Evolutionary conservation across 2,329 filamentous ascomycete genomes (phyloP), one percentile per base, ranked within the genome.

Genomic region (Alternaria triticimaculans): DNA sequence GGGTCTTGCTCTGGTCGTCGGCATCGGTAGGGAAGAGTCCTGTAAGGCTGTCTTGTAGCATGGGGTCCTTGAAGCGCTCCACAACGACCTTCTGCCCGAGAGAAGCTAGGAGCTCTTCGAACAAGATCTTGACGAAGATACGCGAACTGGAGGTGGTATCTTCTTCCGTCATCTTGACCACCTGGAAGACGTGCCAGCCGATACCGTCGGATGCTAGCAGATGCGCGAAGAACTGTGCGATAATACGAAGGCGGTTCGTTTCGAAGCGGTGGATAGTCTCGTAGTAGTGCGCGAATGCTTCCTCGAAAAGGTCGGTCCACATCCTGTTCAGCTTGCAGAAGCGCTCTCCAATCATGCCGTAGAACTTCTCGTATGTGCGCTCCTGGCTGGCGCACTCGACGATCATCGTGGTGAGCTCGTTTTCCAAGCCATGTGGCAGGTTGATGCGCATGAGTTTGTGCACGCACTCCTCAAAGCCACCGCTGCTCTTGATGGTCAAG

Each of bases 121-220:
- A 96, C 12, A 99, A 83, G 61, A 98, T 98, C 84, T 97, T 98
- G 85, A 99, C 92, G 78, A 98, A 99, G 80, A 99, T 98, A 84
- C 96, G 93, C 71, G 93, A 97, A 66, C 93, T 96, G 2, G 94
- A 95, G 1, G 95, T 99, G 0, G 96, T 99, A 75, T 99, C 96
- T 62, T 98, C 95, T 79, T 99, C 94, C 76, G 96, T 99, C 55
- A 99, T 84, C 78, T 94, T 94, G 65, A 99, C 89, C 58, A 90
- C 87, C 1, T 90, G 92, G 50, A 99, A 81, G 21, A 93, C 91
- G 76, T 98, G 93, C 96, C 96, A 98, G 62, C 92, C 92, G 62
- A 99, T 90, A 20, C 93, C 93, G 76, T 97, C 94, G 10, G 90
- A 92, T 50, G 92, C 90, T 55, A 99, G 87, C 76, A 98, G 87